phyloP scores from a whole-genome alignment of 2,329 filamentous ascomycete species.

The Lachnellula cervina region DNA sequence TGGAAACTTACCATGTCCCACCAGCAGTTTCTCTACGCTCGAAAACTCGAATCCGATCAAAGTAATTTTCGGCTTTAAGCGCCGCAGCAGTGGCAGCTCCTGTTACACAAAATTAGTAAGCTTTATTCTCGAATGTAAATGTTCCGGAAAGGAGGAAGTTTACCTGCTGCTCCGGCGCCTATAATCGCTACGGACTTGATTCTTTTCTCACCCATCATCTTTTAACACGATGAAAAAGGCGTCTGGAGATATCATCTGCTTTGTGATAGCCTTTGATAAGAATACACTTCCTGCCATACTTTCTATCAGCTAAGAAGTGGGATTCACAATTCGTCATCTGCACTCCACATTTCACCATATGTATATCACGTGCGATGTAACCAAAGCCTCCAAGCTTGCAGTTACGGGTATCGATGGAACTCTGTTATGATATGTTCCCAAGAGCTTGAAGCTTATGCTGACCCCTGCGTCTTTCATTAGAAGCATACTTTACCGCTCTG shows the following conservation, averaged over 20 bases:
- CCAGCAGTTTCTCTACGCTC: conserved; percentile 53
- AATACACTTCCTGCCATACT: too few relatives aligned
- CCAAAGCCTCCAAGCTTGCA: too few relatives aligned
- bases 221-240: neutral
- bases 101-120: conserved; percentile 18
- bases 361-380: neutral
- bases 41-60: conserved; percentile 55
- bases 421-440: too few relatives aligned
- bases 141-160: neutral
- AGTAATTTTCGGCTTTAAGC: conserved; percentile 50
- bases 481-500: neutral
- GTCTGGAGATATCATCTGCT: neutral
- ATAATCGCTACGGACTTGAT: neutral
- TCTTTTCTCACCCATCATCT: neutral
- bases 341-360: neutral
- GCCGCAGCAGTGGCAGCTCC: conserved; percentile 45
- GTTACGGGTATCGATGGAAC: too few relatives aligned
- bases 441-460: too few relatives aligned
- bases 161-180: neutral
- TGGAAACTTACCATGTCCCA: conserved; percentile 50
- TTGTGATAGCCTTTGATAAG: too few relatives aligned
- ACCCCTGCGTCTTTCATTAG: neutral
- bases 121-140: neutral
- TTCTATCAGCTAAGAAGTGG: neutral
- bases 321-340: neutral